Conservation (phyloP, 768 basidiomycete species). For the Tricholoma saponaceum region DNA sequence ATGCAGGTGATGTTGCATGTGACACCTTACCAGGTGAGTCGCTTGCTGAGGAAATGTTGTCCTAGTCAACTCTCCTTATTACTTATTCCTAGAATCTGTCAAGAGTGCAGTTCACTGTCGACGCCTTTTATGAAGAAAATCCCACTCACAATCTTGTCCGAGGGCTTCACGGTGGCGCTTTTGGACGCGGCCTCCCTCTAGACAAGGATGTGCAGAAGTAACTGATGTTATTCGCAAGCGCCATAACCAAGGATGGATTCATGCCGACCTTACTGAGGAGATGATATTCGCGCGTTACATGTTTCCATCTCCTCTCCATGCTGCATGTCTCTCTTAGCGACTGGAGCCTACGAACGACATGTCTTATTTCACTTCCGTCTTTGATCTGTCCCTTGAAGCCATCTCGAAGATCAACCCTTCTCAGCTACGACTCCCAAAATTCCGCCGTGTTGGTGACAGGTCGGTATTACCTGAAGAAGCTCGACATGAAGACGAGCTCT, state of each 20-base stretch:
- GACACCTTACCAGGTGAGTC: too few species aligned
- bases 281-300: background rate
- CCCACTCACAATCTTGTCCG: background rate
- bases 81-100: too few species aligned
- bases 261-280: background rate
- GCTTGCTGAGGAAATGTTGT: too few species aligned
- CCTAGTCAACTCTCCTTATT: background rate
- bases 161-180: background rate
- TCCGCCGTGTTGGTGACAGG: background rate
- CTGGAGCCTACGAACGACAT: background rate
- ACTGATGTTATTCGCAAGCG: background rate
- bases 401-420: too few species aligned
- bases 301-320: background rate
- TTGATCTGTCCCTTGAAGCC: background rate
- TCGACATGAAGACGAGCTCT: background rate
- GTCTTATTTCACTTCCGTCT: background rate
- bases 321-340: background rate
- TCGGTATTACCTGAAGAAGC: background rate
- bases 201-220: background rate
- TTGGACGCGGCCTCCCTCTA: background rate
- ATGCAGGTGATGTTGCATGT: background rate
- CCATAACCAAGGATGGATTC: too few species aligned
- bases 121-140: background rate
- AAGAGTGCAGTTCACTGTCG: background rate
- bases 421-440: background rate